phyloP scores from a whole-genome alignment of 768 basidiomycete genomes.

The Calocybe gangraenosa region DNA sequence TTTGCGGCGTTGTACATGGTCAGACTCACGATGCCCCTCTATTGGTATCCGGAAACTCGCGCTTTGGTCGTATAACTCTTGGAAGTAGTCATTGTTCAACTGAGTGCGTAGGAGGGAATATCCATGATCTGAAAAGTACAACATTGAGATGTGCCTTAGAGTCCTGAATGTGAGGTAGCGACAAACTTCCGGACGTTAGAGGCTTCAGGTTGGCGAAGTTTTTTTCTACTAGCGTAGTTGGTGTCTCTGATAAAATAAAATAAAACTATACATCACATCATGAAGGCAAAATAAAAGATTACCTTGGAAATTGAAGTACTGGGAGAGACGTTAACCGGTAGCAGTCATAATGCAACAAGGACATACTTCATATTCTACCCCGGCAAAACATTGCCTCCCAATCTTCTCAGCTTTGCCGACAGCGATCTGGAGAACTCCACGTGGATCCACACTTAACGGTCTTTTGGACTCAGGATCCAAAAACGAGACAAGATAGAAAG shows the following conservation, averaged over 20 bases:
- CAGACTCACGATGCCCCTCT: conserved; percentile 76
- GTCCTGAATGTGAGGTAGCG: background rate
- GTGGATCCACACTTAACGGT: conserved; percentile 79
- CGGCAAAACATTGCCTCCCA: conserved; percentile 70
- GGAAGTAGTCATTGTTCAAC: conserved; percentile 85
- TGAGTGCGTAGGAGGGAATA: conserved; percentile 92
- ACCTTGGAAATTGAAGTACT: conserved; percentile 95
- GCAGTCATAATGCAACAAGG: background rate
- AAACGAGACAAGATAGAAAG: conserved; percentile 93
- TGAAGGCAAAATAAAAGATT: background rate
- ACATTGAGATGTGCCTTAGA: background rate
- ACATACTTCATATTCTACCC: conserved; percentile 89
- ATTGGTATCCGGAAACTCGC: conserved; percentile 70
- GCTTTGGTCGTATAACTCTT: conserved; percentile 78
- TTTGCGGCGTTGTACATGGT: background rate
- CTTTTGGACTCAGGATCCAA: conserved; percentile 79
- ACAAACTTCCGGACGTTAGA: conserved; percentile 89
- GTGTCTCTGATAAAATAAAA: conserved; percentile 58
- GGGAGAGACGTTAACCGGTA: background rate
- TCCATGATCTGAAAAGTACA: conserved; percentile 76
- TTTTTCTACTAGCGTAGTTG: conserved; percentile 72
- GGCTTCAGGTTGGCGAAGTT: conserved; percentile 70
- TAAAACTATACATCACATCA: background rate
- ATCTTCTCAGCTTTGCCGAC: conserved; percentile 42
- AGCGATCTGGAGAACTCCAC: conserved; percentile 68